phyloP scores from a whole-genome alignment of 768 basidiomycete genomes.

The button mushroom (Agaricus bisporus) region DNA sequence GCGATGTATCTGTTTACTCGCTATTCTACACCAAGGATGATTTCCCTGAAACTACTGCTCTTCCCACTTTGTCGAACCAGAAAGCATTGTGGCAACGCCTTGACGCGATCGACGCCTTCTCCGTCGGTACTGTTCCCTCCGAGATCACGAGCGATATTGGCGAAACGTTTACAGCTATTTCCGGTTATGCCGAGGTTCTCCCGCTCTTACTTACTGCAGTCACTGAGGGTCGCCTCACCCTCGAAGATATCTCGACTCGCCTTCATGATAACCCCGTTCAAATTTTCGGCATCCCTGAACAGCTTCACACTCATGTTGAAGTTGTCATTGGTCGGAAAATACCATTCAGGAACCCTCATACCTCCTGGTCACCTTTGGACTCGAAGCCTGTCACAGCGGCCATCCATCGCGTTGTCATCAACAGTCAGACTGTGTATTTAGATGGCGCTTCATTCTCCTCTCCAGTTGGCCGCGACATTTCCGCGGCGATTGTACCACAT shows the following conservation, averaged over 20 bases:
- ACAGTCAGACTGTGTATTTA: constrained; percentile 83
- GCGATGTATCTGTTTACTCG: constrained; percentile 89
- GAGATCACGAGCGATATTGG: constrained; percentile 59
- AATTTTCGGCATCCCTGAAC: constrained; percentile 89
- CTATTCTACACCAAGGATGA: constrained; percentile 82
- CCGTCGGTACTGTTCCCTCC: constrained; percentile 83
- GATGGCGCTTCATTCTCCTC: constrained; percentile 69
- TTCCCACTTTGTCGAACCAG: constrained; percentile 77
- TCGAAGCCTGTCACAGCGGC: constrained; percentile 58
- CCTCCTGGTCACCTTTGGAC: constrained; percentile 81
- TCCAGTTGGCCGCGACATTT: constrained; percentile 68
- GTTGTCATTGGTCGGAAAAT: constrained; percentile 80
- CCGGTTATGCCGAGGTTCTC: constrained; percentile 83
- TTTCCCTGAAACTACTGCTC: constrained; percentile 54
- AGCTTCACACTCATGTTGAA: constrained; percentile 82
- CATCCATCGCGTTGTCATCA: constrained; percentile 86
- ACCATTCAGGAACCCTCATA: constrained; percentile 41
- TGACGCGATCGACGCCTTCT: constrained; percentile 83
- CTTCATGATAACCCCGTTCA: constrained; percentile 88
- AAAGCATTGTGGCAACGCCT: constrained; percentile 81
- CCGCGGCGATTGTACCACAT: constrained; percentile 49
- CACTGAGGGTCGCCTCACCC: constrained; percentile 65
- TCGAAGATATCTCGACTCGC: constrained; percentile 77
- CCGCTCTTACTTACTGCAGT: constrained; percentile 88
- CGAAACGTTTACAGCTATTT: constrained; percentile 55